Evolutionary conservation across 2,329 filamentous ascomycete genomes (phyloP).

Genomic region (Nemania diffusa): DNA sequence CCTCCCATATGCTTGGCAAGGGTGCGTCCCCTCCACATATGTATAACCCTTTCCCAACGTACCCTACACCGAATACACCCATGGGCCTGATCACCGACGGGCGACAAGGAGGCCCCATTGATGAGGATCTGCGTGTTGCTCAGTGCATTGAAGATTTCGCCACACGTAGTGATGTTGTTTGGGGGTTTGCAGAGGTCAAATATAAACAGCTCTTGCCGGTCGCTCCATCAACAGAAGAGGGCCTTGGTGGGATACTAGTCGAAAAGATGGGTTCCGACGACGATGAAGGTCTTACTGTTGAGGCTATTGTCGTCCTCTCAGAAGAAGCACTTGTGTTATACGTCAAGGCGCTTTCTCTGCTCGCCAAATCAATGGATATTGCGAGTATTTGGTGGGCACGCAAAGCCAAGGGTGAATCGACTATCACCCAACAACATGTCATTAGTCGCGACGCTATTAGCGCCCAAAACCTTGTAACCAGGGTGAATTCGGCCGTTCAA

Average conservation of each 20-base stretch:
- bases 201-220: conserved; percentile 96
- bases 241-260: conserved; percentile 69
- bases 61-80: conserved; percentile 73
- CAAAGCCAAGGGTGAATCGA: conserved; percentile 74
- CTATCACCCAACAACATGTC: conserved; percentile 54
- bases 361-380: conserved; percentile 96
- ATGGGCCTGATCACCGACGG: conserved; percentile 74
- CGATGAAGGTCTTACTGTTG: conserved; percentile 81
- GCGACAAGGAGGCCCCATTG: conserved; percentile 68
- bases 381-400: conserved; percentile 91
- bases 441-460: conserved; percentile 55
- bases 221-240: conserved; percentile 79
- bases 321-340: conserved; percentile 97
- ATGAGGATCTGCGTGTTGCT: conserved; percentile 83
- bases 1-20: conserved; percentile 69
- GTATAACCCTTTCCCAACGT: conserved; percentile 85
- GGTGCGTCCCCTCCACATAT: conserved; percentile 77
- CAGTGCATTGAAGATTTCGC: conserved; percentile 91
- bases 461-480: conserved; percentile 66
- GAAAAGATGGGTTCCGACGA: conserved; percentile 68
- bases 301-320: conserved; percentile 86
- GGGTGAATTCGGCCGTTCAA: conserved; percentile 93
- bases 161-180: conserved; percentile 93
- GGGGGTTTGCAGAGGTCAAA: conserved; percentile 97
- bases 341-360: conserved; percentile 88